Base-by-base conservation (phyloP, 2,329 filamentous ascomycete species). In the Aspergillus melleus region DNA sequence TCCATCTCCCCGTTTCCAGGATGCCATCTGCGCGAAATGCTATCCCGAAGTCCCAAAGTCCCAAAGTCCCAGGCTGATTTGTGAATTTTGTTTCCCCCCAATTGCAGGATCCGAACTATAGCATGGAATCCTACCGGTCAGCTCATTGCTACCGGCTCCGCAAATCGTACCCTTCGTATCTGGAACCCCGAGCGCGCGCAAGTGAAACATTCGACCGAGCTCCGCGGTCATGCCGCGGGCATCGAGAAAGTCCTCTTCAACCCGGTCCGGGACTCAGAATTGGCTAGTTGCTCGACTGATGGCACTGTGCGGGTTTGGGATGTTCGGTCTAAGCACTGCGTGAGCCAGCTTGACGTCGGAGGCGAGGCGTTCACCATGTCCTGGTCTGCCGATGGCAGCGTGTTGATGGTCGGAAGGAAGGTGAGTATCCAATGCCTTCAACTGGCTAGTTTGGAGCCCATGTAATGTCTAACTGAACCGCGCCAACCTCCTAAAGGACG, bases 61-160 rank as follows among this genome's bases (percentile, higher is more conserved):
- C 46, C 30, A 49, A 26, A 61, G 39, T 11, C 26, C 49, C 57
- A 58, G 53, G 55, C 58, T 58, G 58, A 62, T 59, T 36, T 32
- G 29, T 24, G 20, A 54, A 39, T 52, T 49, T 49, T 60, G 10
- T 26, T 29, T 49, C 49, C 56, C 56, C 44, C 24, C 29, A 20
- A 32, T 59, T 36, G 36, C 56, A 92, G 89, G 64, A 83, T 96
- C 58, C 87, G 90, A 46, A 89, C 90, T 1, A 88, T 98, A 65
- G 88, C 90, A 44, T 98, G 94, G 94, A 96, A 94, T 65, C 91
- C 93, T 0, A 81, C 91, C 0, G 92, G 94, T 36, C 90, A 86
- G 9, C 81, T 95, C 61, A 87, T 98, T 61, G 94, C 94, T 0
- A 96, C 93, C 0, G 92, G 92, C 2, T 90, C 91, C 2, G 91